These are phyloP conservation scores for Lodderomyces elongisporus DNA, from an alignment of 1,139 yeast genomes.

Conservation along the genomic window DNA sequence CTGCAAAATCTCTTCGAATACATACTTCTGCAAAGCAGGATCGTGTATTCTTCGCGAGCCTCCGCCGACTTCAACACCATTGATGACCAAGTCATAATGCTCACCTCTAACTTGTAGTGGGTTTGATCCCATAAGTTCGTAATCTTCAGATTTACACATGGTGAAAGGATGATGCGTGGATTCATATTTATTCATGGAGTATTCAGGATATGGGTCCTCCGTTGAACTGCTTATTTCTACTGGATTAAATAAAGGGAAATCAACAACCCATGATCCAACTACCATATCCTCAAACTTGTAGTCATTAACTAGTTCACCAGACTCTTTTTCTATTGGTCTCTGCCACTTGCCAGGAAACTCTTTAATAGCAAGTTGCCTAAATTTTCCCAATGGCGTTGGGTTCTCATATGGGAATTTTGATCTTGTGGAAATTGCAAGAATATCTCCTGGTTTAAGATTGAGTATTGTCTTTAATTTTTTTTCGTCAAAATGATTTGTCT, in stretches of 20 bases:
- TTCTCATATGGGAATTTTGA: constrained; percentile 70
- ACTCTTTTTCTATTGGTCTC: constrained; percentile 27
- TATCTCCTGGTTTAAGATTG: constrained; percentile 59
- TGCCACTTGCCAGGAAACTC: constrained; percentile 50
- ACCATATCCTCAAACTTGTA: constrained; percentile 29
- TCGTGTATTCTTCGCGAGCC: constrained; percentile 96
- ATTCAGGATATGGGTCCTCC: constrained; percentile 52
- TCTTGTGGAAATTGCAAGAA: constrained; percentile 71
- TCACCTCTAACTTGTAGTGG: constrained; percentile 81
- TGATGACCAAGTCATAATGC: constrained; percentile 89
- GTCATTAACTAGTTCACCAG: constrained; percentile 14
- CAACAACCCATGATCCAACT: constrained; percentile 81
- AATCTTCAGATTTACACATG: constrained; percentile 74
- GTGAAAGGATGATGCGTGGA: constrained; percentile 98
- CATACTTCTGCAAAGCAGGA: constrained; percentile 63
- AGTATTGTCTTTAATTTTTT: constrained; percentile 27
- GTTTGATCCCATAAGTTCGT: constrained; percentile 43
- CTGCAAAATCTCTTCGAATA: constrained; percentile 53
- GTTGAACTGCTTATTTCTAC: constrained; percentile 27
- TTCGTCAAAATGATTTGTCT: constrained; percentile 15
- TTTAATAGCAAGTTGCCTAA: constrained; percentile 68
- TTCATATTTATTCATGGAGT: constrained; percentile 43
- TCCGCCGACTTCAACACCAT: constrained; percentile 96
- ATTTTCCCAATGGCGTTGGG: constrained; percentile 90
- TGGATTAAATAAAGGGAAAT: constrained; percentile 89